Evolutionary conservation across 2,329 filamentous ascomycete species (phyloP), one percentile per base, ranked within the genome.

Genomic region (Cercospora berteroae): DNA sequence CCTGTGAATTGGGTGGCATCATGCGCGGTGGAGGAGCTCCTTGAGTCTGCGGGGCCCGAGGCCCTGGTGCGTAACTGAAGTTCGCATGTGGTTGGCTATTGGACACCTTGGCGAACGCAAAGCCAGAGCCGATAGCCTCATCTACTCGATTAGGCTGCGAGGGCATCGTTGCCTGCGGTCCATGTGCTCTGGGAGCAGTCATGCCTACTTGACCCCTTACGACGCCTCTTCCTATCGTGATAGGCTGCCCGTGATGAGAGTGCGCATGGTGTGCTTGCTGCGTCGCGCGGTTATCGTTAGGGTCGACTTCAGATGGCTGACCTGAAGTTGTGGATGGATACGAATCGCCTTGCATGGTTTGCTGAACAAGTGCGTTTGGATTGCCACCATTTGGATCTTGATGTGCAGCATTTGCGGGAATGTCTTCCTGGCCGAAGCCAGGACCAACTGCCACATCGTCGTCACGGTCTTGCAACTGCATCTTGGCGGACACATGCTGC

Each of bases 311-410:
- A 18, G 71, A 65, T 20, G 65, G 71, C 4, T 56, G 52, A 4
- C 63, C 69, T 23, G 60, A 63, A 44, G 66, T 70, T n/a, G 70
- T 71, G 9, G 65, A 61, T n/a, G 70, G 70, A 42, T 69, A 70
- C 4, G 66, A 65, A 31, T 70, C 68, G 2, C 68, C 70, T n/a
- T 39, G 52, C n/a, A 71, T 55, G 4, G 42, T 29, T 9, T 52
- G 57, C 3, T 56, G 16, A n/a, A 5, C 44, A 8, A 60, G n/a
- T 29, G 50, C 44, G 13, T 56, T 9, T 16, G 60, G 60, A 3
- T 29, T 12, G 23, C n/a, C 33, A 4, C 23, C n/a, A 6, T 33
- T 39, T 12, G 13, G 31, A 33, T n/a, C 13, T n/a, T n/a, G 68
- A 25, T 4, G 48, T 27, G 48, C 23, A 27, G 33, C 33, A 36